Evolutionary conservation across 148 eudicot species (phyloP).

Genomic region (Amaranthus hypochondriacus): DNA sequence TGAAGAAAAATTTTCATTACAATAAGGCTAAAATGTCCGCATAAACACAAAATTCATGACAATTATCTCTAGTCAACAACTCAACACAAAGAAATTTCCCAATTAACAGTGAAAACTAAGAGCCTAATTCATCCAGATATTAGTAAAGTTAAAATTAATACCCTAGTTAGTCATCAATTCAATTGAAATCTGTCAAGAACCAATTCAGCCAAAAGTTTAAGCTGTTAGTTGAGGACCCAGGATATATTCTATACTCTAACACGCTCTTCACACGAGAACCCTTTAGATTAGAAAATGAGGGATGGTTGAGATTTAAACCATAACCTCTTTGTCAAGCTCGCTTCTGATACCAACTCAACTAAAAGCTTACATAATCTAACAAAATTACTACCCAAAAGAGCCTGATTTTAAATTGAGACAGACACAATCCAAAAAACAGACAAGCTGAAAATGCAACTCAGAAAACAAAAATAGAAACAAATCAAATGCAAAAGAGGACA

Average conservation of each 20-base stretch:
- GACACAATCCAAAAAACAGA: constrained; percentile 5
- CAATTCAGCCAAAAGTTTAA: too few relatives aligned
- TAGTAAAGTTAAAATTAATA: too few relatives aligned
- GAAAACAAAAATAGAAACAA: neutral
- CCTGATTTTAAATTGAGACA: neutral
- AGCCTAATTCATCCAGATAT: neutral
- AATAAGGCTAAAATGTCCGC: neutral
- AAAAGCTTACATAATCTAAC: neutral
- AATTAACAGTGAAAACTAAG: neutral
- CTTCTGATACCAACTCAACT: neutral
- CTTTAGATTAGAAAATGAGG: too few relatives aligned
- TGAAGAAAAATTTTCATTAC: neutral
- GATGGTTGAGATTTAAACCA: too few relatives aligned
- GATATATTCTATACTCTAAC: too few relatives aligned
- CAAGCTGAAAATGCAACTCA: constrained; percentile 5
- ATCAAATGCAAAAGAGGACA: constrained; percentile 3
- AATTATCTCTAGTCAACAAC: neutral
- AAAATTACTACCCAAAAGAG: neutral
- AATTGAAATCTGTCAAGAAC: too few relatives aligned
- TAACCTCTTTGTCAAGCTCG: too few relatives aligned
- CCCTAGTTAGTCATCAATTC: too few relatives aligned
- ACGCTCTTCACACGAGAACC: too few relatives aligned
- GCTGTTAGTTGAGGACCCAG: too few relatives aligned
- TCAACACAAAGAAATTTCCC: constrained; percentile 5
- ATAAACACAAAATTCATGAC: neutral